A percentile compares a stretch with the other conserved stretches of the same genome.
phyloP scores from a whole-genome alignment of 2,329 filamentous ascomycete species.

The Coniella vitis region DNA sequence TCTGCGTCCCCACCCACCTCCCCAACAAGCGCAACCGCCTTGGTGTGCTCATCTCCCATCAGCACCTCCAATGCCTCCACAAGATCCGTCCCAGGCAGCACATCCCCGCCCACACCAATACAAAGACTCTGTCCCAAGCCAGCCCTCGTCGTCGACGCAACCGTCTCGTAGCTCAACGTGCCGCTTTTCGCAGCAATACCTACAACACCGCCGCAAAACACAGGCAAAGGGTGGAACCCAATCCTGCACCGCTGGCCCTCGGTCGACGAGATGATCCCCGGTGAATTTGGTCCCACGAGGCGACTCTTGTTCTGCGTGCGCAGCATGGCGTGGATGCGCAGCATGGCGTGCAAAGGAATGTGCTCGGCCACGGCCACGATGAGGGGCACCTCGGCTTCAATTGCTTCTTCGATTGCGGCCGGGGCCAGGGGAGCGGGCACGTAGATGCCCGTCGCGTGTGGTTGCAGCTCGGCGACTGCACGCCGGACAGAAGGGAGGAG shows the following conservation, averaged over 20 bases:
- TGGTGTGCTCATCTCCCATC: slow-evolving; percentile 58
- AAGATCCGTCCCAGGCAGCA: slow-evolving; percentile 68
- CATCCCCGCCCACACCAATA: slow-evolving; percentile 71
- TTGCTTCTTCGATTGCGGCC: slow-evolving; percentile 69
- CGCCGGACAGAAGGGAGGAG: slow-evolving; percentile 60
- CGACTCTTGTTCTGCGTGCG: slow-evolving; percentile 64
- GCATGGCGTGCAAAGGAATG: slow-evolving; percentile 70
- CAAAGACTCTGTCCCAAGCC: slow-evolving; percentile 72
- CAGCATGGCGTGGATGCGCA: slow-evolving; percentile 63
- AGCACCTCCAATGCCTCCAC: slow-evolving; percentile 64
- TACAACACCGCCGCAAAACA: slow-evolving; percentile 63
- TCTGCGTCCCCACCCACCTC: slow-evolving; percentile 67
- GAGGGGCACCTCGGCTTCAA: slow-evolving; percentile 71
- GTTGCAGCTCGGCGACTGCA: slow-evolving; percentile 64
- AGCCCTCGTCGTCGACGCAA: slow-evolving; percentile 65
- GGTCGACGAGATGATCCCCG: slow-evolving; percentile 70
- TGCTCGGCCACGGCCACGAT: slow-evolving; percentile 76
- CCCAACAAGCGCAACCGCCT: slow-evolving; percentile 65
- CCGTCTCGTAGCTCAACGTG: slow-evolving; percentile 73
- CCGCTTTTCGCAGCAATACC: slow-evolving; percentile 77
- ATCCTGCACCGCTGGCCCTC: slow-evolving; percentile 60
- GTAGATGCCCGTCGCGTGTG: slow-evolving; percentile 73
- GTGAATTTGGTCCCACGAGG: slow-evolving; percentile 74
- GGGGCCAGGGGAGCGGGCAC: slow-evolving; percentile 70
- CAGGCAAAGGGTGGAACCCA: slow-evolving; percentile 71